Percentiles rank a stretch among this genome's conserved stretches.
phyloP scores from a whole-genome alignment of 331 rosid genomes.

The Telfairia occidentalis region DNA sequence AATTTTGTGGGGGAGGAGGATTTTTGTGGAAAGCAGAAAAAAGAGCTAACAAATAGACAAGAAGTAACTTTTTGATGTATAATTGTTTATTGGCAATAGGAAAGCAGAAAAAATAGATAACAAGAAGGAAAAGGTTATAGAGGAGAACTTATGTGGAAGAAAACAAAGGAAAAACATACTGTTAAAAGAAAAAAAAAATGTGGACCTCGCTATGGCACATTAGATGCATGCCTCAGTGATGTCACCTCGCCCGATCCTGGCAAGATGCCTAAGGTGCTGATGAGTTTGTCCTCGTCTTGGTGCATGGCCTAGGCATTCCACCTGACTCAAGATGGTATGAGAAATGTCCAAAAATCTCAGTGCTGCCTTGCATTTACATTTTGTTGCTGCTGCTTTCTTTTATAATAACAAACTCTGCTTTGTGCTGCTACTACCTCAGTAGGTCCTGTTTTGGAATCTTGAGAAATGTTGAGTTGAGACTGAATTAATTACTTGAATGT shows the following conservation, averaged over 20 bases:
- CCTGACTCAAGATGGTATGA: not conserved
- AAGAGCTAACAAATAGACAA: not conserved
- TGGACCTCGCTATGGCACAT: not conserved
- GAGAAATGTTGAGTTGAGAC: constrained; percentile 1
- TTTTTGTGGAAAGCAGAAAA: not conserved
- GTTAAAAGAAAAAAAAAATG: not conserved
- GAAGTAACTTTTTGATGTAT: too few relatives aligned
- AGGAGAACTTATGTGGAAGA: not conserved
- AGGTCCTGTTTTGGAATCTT: not conserved
- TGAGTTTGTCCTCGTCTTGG: not conserved
- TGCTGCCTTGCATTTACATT: not conserved
- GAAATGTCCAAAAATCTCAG: not conserved
- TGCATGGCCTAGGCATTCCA: not conserved
- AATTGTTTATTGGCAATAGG: too few relatives aligned
- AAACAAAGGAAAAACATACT: not conserved
- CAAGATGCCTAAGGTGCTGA: not conserved
- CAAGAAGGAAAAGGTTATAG: not conserved
- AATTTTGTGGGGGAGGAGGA: not conserved
- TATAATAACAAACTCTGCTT: not conserved
- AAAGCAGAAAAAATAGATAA: not conserved
- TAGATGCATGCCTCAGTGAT: not conserved
- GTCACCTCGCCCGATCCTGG: not conserved
- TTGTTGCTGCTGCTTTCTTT: not conserved
- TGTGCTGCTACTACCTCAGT: not conserved
- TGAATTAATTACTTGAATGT: not conserved